A percentile compares a stretch with the other conserved stretches of the same genome.
Evolutionary conservation across 345 rosid genomes (phyloP).

Genomic region (Cardamine resedifolia): DNA sequence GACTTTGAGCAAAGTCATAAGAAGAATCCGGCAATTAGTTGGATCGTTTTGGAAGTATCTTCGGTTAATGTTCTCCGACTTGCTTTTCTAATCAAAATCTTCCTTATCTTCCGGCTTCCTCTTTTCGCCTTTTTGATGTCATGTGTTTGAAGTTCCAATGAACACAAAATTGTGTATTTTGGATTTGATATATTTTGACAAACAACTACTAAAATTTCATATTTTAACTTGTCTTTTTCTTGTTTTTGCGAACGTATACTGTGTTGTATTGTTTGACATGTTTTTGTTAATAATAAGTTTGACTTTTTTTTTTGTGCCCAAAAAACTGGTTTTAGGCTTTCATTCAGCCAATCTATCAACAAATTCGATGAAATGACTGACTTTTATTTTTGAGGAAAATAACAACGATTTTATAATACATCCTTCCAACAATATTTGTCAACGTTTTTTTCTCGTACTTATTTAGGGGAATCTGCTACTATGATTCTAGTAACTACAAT

Average conservation of each 20-base stretch:
- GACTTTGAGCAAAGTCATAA: slow-evolving; percentile 19
- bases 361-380: background rate
- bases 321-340: background rate
- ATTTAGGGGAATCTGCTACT: background rate
- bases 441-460: background rate
- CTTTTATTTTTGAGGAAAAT: background rate
- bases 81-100: slow-evolving; percentile 7
- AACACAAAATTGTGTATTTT: background rate
- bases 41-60: slow-evolving; percentile 31
- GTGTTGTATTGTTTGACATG: background rate
- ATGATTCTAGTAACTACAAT: background rate
- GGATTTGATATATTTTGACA: background rate
- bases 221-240: background rate
- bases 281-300: background rate
- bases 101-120: slow-evolving; percentile 23
- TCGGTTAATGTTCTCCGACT: slow-evolving; percentile 19
- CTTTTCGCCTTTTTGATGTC: slow-evolving; percentile 8
- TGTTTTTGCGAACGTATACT: background rate
- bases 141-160: slow-evolving; percentile 31
- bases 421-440: background rate
- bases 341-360: background rate
- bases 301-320: slow-evolving; percentile 12
- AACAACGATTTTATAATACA: background rate
- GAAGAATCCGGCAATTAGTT: slow-evolving; percentile 32
- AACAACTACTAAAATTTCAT: background rate